Conservation (phyloP, 768 basidiomycete genomes). For the Hygrophorus pudorinus region DNA sequence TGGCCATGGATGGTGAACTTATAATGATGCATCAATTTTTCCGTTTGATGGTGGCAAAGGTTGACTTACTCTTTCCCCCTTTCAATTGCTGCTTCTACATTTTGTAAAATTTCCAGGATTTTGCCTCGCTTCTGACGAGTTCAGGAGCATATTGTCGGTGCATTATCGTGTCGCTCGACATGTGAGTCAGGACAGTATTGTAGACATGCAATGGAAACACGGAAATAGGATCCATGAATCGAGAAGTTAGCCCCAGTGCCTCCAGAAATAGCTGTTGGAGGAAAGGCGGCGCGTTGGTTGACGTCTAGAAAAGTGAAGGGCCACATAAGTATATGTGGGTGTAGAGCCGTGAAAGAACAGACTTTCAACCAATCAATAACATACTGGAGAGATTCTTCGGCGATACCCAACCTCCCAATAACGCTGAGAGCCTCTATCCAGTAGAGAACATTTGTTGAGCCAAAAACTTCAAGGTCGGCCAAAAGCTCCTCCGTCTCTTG, state of each 20-base stretch:
- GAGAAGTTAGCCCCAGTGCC: background rate
- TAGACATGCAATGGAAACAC: background rate
- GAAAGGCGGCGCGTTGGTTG: no score
- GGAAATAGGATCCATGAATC: background rate
- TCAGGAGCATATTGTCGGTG: no score
- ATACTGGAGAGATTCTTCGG: background rate
- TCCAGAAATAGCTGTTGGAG: background rate
- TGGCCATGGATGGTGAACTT: no score
- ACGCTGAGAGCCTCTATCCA: conserved; percentile 6
- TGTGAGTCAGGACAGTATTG: background rate
- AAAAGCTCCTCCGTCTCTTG: background rate
- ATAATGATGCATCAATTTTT: no score
- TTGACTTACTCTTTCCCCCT: no score
- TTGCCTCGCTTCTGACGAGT: no score
- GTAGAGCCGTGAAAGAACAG: background rate
- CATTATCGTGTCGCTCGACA: no score
- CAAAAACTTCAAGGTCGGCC: background rate
- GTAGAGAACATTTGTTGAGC: background rate
- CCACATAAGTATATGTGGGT: background rate
- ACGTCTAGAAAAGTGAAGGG: background rate
- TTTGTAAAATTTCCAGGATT: no score
- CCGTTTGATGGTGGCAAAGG: no score
- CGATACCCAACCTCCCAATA: background rate
- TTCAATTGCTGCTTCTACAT: no score
- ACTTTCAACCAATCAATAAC: background rate